Conservation (phyloP, 202 grass and related monocot species). For the Musa balbisiana region DNA sequence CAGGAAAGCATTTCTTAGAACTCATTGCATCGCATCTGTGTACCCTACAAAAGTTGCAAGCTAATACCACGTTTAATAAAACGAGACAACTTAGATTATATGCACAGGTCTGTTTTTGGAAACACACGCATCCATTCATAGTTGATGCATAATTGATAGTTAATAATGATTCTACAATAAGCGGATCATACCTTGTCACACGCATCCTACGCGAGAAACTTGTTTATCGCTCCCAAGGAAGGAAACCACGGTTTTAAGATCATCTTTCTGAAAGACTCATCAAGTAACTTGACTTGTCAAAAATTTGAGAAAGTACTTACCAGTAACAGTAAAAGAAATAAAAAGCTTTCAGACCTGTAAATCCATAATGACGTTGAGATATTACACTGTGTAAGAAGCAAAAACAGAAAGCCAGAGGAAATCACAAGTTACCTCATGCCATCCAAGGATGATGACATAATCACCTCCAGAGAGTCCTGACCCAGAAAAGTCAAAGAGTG, state of each 20-base stretch:
- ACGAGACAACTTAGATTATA: not conserved
- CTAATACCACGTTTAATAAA: not conserved
- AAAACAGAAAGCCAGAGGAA: not conserved
- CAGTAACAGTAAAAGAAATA: constrained; percentile 23
- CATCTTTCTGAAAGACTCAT: constrained; percentile 58
- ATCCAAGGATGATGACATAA: constrained; percentile 98
- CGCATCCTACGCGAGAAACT: constrained; percentile 84
- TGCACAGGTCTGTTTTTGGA: no score
- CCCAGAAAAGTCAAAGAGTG: constrained; percentile 86
- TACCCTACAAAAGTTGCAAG: not conserved
- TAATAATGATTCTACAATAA: not conserved
- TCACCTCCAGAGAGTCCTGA: constrained; percentile 89
- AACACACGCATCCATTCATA: not conserved
- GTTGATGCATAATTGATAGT: not conserved
- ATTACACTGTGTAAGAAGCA: not conserved
- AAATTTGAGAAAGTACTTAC: constrained; percentile 14
- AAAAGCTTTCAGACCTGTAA: not conserved
- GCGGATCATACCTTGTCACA: constrained; percentile 73
- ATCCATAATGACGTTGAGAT: not conserved
- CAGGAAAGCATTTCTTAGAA: not conserved
- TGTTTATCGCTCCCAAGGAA: constrained; percentile 73
- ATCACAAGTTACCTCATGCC: constrained; percentile 73
- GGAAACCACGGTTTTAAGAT: constrained; percentile 76
- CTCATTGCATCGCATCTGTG: not conserved
- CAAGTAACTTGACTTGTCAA: constrained; percentile 17